Evolutionary conservation across 306 rosid genomes (phyloP).

Genomic region (Quercus cerris): DNA sequence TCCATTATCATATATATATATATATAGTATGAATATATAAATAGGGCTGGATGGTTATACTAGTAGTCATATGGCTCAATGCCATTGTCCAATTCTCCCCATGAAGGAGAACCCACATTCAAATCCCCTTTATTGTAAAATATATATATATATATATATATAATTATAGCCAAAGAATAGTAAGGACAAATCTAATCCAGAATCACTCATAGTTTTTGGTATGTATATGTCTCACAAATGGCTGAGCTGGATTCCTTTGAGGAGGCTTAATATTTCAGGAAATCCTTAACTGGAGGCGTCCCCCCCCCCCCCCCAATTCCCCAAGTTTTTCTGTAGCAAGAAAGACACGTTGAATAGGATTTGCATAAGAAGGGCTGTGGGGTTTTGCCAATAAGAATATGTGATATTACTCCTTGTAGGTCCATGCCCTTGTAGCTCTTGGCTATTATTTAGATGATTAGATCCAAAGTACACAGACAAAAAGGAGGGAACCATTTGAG

Average conservation of each 20-base stretch:
- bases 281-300: conserved; percentile 13
- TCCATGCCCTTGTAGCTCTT: conserved; percentile 31
- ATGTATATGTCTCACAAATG: conserved; percentile 33
- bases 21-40: no score
- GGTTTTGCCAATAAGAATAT: conserved; percentile 33
- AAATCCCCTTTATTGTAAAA: no score
- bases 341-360: conserved; percentile 1
- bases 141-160: background rate
- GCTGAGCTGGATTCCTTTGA: conserved; percentile 38
- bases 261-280: conserved; percentile 9
- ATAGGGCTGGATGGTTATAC: no score
- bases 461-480: conserved; percentile 44
- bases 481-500: conserved; percentile 3
- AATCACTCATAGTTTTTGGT: conserved; percentile 33
- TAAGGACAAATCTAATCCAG: conserved; percentile 65
- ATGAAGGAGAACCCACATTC: no score
- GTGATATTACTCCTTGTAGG: conserved; percentile 42
- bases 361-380: conserved; percentile 32
- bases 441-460: conserved; percentile 21
- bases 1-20: no score
- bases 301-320: background rate
- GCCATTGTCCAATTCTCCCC: no score
- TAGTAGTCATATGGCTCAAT: no score
- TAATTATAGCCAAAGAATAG: conserved; percentile 42
- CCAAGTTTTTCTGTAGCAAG: conserved; percentile 21